Percentiles rank a stretch among this genome's conserved stretches.
Evolutionary conservation across 345 rosid species (phyloP).

Genomic region (Crucihimalaya himalaica): DNA sequence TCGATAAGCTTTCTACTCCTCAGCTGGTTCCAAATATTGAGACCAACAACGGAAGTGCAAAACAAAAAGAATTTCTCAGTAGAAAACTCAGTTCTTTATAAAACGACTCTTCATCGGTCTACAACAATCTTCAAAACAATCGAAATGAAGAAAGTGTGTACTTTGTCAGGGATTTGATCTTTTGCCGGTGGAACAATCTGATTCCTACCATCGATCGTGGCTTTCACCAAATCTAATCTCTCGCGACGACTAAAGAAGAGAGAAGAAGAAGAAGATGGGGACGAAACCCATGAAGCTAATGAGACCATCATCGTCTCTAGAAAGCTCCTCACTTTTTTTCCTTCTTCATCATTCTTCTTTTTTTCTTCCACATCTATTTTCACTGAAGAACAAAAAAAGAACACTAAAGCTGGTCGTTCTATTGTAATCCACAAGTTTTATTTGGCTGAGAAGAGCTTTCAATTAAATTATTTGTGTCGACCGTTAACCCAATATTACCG

Average conservation of each 20-base stretch:
- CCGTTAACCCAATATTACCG: not conserved
- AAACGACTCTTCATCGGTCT: not conserved
- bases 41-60: not conserved
- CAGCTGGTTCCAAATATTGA: not conserved
- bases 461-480: not conserved
- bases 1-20: not conserved
- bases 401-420: not conserved
- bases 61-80: not conserved
- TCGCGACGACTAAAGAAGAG: conserved; percentile 17
- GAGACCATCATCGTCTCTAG: conserved; percentile 29
- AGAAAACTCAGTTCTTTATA: not conserved
- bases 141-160: conserved; percentile 23
- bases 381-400: not conserved
- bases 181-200: conserved; percentile 28
- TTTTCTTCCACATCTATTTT: not conserved
- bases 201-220: conserved; percentile 28
- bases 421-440: conserved; percentile 36
- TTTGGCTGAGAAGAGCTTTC: conserved; percentile 22
- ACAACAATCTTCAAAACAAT: not conserved
- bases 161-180: conserved; percentile 27
- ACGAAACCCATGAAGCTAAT: conserved; percentile 27
- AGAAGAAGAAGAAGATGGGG: conserved; percentile 26
- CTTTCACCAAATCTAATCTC: conserved; percentile 24
- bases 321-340: not conserved
- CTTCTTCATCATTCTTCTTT: conserved; percentile 1